Evolutionary conservation across 345 rosid genomes (phyloP).

Genomic region (Brassica incana): DNA sequence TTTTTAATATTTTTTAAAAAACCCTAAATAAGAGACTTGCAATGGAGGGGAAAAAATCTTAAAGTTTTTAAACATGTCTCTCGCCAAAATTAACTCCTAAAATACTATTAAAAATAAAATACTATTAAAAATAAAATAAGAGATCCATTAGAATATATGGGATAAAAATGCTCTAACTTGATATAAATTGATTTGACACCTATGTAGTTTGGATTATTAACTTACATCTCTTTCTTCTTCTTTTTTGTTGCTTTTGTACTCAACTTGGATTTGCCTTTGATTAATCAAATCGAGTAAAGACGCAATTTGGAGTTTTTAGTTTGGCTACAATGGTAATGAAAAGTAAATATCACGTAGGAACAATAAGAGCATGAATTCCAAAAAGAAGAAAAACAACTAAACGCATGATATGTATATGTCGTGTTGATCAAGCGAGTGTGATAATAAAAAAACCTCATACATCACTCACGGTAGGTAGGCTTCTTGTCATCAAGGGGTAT

Average conservation of each 20-base stretch:
- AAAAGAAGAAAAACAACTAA: background rate
- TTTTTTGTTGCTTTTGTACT: background rate
- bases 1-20: too few species aligned
- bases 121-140: too few species aligned
- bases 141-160: too few species aligned
- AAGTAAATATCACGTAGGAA: background rate
- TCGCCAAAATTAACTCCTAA: too few species aligned
- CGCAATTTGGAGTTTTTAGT: background rate
- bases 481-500: background rate
- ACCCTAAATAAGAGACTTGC: too few species aligned
- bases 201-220: background rate
- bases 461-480: constrained; percentile 20
- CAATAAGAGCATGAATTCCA: background rate
- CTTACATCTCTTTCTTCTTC: background rate
- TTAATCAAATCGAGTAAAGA: constrained; percentile 7
- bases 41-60: too few species aligned
- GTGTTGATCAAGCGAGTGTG: background rate
- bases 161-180: too few species aligned
- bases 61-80: too few species aligned
- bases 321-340: background rate
- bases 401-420: background rate
- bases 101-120: too few species aligned
- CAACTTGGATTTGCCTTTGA: background rate
- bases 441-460: background rate
- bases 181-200: background rate